Percentiles rank a stretch among this genome's conserved stretches.
Evolutionary conservation across 164 flowering plant genomes (phyloP).

Genomic region (Annona squamosa): DNA sequence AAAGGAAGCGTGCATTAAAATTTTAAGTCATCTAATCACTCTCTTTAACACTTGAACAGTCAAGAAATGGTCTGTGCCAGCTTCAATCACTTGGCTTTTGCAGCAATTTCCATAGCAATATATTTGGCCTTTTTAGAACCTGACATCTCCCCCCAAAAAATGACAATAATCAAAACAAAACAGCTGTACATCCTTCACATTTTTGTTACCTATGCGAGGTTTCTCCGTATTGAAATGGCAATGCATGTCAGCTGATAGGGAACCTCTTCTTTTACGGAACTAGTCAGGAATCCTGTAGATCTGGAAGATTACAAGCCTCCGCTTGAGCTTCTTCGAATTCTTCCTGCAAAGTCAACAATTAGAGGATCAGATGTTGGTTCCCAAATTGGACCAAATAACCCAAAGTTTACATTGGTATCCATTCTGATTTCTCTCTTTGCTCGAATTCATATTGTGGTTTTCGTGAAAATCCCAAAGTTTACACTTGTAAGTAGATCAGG

Average conservation of each 20-base stretch:
- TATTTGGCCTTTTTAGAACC: too few species aligned
- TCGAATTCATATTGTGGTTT: background rate
- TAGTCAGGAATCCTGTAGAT: conserved; percentile 73
- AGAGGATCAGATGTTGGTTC: conserved; percentile 60
- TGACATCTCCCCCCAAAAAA: too few species aligned
- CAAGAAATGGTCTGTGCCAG: too few species aligned
- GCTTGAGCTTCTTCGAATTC: conserved; percentile 80
- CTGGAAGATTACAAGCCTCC: conserved; percentile 79
- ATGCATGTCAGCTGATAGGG: conserved; percentile 5
- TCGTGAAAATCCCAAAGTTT: background rate
- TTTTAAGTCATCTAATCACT: too few species aligned
- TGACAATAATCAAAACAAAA: too few species aligned
- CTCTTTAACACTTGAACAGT: too few species aligned
- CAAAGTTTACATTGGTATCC: conserved; percentile 67
- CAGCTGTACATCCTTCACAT: background rate
- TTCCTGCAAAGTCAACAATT: conserved; percentile 72
- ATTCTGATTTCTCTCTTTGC: background rate
- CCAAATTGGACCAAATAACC: conserved; percentile 89
- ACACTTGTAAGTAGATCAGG: background rate
- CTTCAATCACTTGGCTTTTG: too few species aligned
- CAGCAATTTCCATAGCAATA: too few species aligned
- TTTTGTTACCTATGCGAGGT: background rate
- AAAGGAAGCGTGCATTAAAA: background rate
- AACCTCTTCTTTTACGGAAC: conserved; percentile 17
- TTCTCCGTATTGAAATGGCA: background rate